Percentiles rank a stretch among this genome's conserved stretches.
Conservation (phyloP, 2,329 filamentous ascomycete genomes). For the Botrytis fabae region DNA sequence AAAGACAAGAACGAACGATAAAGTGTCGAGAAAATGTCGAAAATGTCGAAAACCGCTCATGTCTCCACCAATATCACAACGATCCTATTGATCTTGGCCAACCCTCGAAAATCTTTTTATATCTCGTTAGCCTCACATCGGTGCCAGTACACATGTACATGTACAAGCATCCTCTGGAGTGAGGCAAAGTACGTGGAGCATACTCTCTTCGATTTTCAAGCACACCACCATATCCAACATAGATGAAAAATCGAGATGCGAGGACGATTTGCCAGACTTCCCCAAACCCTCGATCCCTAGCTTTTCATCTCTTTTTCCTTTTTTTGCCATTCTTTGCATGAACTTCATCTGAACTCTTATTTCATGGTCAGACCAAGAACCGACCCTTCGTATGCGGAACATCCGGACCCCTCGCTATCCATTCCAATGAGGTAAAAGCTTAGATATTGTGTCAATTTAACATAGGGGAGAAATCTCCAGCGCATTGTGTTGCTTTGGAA, state of each 20-base stretch:
- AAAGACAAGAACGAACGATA: neutral
- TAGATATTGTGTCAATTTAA: neutral
- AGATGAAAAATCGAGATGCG: neutral
- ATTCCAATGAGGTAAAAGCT: neutral
- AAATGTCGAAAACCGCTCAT: neutral
- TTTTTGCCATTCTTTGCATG: conserved; percentile 13
- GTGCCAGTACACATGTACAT: neutral
- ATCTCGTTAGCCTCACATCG: neutral
- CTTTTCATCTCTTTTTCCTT: conserved; percentile 4
- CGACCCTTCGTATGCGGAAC: neutral
- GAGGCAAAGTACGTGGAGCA: neutral
- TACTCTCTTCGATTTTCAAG: neutral
- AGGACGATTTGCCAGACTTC: neutral
- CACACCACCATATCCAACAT: neutral
- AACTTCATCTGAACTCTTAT: conserved; percentile 22
- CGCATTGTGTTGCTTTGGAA: neutral
- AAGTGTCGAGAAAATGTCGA: neutral
- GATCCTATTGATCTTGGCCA: neutral
- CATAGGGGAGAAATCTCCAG: neutral
- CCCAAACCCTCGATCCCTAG: neutral
- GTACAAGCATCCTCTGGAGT: neutral
- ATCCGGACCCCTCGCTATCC: neutral
- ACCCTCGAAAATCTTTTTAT: neutral
- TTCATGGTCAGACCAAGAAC: neutral
- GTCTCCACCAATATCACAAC: neutral